Base-by-base conservation (phyloP, 805 yeast genomes). In the Nakazawaea laoshanensis region DNA sequence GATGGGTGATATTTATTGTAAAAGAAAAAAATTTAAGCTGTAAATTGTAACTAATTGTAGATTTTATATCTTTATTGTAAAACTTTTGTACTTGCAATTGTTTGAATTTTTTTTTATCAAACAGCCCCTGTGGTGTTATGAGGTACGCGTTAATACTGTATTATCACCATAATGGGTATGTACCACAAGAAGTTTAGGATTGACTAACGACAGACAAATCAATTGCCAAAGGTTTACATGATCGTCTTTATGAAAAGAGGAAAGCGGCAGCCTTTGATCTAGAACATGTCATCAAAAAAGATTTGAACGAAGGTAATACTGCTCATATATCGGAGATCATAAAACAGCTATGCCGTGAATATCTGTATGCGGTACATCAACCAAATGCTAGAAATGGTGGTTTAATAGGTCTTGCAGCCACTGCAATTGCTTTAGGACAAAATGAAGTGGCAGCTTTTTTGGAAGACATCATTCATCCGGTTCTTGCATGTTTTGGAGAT, bases 351-450 rank as follows among this genome's bases (percentile, higher is more conserved):
- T 69, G 85, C 30, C 63, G 77, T 25, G 87, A 81, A 44, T 81
- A 73, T 49, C 86, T 89, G 1, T 80, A 85, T 61, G 73, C 96
- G 25, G 71, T 82, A 36, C 83, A 88, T 63, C 77, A 84, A 57
- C 76, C 96, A 32, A 67, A 82, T 66, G 85, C 95, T 5, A 71
- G 95, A 45, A 88, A 87, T 64, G 98, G 98, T 12, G 96, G 97
- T 0, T 66, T 89, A 26, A 89, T 94, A 43, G 97, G 97, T 0
- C 61, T 92, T 13, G 98, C 97, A 4, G 95, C 96, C 9, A 92
- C 87, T 4, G 87, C 96, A 0, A 88, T 92, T 36, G 97, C 97
- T 0, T 58, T 92, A 19, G 96, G 97, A 2, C 68, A 70, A 25
- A 74, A 74, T 44, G 89, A 88, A 30, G 85, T 92, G 22, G 92